Evolutionary conservation across 192 early-diverging fungal species (phyloP).

Genomic region (Backusella australiensis): DNA sequence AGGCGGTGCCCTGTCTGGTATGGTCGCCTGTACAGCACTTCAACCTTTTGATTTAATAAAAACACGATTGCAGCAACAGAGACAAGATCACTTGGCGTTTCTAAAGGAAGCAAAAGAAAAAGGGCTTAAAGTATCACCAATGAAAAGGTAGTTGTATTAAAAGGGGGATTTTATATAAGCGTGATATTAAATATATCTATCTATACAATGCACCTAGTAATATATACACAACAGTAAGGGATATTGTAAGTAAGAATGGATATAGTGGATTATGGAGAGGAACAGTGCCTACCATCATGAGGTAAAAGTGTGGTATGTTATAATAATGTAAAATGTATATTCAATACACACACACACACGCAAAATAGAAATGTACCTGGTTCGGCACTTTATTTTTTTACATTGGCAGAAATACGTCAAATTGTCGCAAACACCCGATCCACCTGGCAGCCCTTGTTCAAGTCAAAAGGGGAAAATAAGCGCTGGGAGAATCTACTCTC

Average conservation of each 20-base stretch:
- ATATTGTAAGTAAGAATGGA: conserved; percentile 58
- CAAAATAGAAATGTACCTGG: conserved; percentile 60
- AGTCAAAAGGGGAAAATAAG: conserved; percentile 42
- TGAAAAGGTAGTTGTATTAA: conserved; percentile 38
- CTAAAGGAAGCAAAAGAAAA: conserved; percentile 40
- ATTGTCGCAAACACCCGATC: conserved; percentile 41
- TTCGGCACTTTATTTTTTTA: conserved; percentile 69
- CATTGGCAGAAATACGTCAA: conserved; percentile 60
- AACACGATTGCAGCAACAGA: conserved; percentile 72
- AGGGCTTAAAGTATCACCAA: conserved; percentile 41
- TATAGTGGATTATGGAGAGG: conserved; percentile 80
- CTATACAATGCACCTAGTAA: conserved; percentile 29
- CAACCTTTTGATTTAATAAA: conserved; percentile 92
- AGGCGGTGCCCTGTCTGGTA: conserved; percentile 76
- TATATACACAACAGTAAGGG: conserved; percentile 52
- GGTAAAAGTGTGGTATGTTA: conserved; percentile 33
- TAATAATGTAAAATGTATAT: background rate
- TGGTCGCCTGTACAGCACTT: conserved; percentile 73
- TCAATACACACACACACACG: too few relatives aligned
- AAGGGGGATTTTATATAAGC: background rate
- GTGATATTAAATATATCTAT: background rate
- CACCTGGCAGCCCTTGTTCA: conserved; percentile 27
- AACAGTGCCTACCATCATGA: conserved; percentile 65
- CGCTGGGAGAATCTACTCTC: conserved; percentile 65
- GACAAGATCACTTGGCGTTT: conserved; percentile 54